Evolutionary conservation across 345 rosid species (phyloP), one percentile per base, ranked within the genome.

Genomic region (Odontarrhena argentea): DNA sequence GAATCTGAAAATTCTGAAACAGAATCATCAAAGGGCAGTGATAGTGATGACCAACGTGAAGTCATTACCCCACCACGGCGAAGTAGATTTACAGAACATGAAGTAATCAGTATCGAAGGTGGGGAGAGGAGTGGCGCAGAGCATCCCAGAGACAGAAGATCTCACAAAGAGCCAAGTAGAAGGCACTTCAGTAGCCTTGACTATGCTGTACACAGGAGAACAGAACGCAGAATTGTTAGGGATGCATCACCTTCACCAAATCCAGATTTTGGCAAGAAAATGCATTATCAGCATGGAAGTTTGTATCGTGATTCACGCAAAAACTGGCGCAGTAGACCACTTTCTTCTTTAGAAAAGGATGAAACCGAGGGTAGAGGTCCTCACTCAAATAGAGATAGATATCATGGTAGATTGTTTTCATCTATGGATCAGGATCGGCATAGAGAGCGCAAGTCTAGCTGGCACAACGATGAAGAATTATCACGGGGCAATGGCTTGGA

Each of bases 1-100:
- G 74, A 56, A 54, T 73, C 77, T 25, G 82, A 81, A 50, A 57
- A 67, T 52, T 52, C 75, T 43, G 82, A 78, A 51, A 65, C 79
- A 58, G 81, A 82, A 12, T 70, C 74, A 67, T 81, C 78, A 9
- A 61, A 63, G 60, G 80, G 57, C 18, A 69, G 77, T 36, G 41
- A 71, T 68, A 37, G 44, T 62, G 68, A 49, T 75, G 76, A 47
- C 59, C 69, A 56, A 22, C 35, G 58, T 46, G 75, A 56, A 58
- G 74, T 69, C 55, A 66, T 3, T 62, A 49, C 56, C 76, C 74
- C 57, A 30, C 60, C 60, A 36, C 75, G 56, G 34, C 67, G 58
- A 36, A 67, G 80, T 8, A 65, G 67, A 60, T 44, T 61, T 55
- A 62, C 51, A 18, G 80, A 75, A 50, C 62, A 76, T 11, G 64